phyloP scores from a whole-genome alignment of 352 stramenopile species.

The Pythium scleroteichum region DNA sequence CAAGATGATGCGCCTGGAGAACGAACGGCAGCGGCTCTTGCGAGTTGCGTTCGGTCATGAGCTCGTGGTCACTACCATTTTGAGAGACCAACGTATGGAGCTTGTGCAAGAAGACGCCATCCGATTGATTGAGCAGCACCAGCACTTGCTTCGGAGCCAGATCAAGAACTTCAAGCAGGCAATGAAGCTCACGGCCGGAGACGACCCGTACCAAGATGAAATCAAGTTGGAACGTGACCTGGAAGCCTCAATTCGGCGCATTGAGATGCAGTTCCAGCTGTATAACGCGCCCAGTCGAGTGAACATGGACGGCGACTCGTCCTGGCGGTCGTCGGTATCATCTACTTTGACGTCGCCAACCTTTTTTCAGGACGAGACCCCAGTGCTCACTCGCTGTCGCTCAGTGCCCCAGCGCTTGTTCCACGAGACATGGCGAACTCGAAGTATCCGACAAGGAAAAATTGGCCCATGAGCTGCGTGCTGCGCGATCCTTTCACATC shows the following conservation, averaged over 20 bases:
- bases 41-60: conserved; percentile 37
- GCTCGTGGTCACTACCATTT: conserved; percentile 25
- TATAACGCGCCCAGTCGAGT: background rate
- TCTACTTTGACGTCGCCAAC: background rate
- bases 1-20: conserved; percentile 31
- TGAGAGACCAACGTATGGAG: conserved; percentile 16
- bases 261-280: background rate
- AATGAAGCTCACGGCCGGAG: conserved; percentile 27
- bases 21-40: conserved; percentile 36
- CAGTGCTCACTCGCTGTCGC: conserved; percentile 35
- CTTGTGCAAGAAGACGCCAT: conserved; percentile 46
- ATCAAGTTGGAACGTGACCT: conserved; percentile 17
- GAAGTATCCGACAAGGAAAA: conserved; percentile 26
- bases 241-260: conserved; percentile 10
- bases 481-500: conserved; percentile 36
- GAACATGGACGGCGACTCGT: background rate
- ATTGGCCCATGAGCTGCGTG: conserved; percentile 34
- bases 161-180: conserved; percentile 39
- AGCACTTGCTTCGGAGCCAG: conserved; percentile 27
- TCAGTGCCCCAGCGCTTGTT: conserved; percentile 35
- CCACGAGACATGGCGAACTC: conserved; percentile 35
- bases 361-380: conserved; percentile 2
- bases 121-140: conserved; percentile 29
- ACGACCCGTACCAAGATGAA: too few species aligned
- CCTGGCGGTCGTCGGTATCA: background rate